Evolutionary conservation across 139 green algal genomes (phyloP).

Genomic region (Monoraphidium neglectum): DNA sequence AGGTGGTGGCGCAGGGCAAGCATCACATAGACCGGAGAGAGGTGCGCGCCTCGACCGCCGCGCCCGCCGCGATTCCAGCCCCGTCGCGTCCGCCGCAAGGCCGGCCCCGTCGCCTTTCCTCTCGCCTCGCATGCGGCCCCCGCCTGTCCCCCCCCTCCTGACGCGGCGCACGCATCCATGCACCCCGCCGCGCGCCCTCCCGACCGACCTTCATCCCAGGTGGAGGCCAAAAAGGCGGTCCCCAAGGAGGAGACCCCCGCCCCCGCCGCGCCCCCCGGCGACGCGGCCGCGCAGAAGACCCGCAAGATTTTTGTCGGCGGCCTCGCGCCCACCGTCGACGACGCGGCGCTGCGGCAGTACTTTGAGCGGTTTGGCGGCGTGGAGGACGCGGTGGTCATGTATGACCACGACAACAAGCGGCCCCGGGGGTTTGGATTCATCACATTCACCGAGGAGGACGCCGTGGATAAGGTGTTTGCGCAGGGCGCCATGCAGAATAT

Average conservation of each 20-base stretch:
- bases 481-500: slow-evolving; percentile 88
- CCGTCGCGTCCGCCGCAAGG: background rate
- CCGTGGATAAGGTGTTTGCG: slow-evolving; percentile 85
- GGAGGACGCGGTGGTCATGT: slow-evolving; percentile 93
- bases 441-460: slow-evolving; percentile 89
- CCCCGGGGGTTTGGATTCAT: slow-evolving; percentile 97
- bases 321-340: slow-evolving; percentile 86
- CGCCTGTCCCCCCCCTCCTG: background rate
- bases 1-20: slow-evolving; percentile 74
- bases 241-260: slow-evolving; percentile 84
- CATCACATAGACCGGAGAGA: slow-evolving; percentile 95
- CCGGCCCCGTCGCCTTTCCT: background rate
- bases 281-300: slow-evolving; percentile 44
- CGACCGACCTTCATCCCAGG: slow-evolving; percentile 57
- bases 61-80: background rate
- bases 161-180: background rate
- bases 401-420: slow-evolving; percentile 92
- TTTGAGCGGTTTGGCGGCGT: slow-evolving; percentile 83
- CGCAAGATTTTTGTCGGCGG: slow-evolving; percentile 97
- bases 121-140: background rate
- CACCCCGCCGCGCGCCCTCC: background rate
- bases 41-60: slow-evolving; percentile 33
- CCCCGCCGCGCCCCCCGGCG: slow-evolving; percentile 8
- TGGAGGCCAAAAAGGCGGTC: slow-evolving; percentile 95
- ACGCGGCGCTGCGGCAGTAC: slow-evolving; percentile 77